phyloP scores from a whole-genome alignment of 2,329 filamentous ascomycete species.

The Aspergillus piperis region DNA sequence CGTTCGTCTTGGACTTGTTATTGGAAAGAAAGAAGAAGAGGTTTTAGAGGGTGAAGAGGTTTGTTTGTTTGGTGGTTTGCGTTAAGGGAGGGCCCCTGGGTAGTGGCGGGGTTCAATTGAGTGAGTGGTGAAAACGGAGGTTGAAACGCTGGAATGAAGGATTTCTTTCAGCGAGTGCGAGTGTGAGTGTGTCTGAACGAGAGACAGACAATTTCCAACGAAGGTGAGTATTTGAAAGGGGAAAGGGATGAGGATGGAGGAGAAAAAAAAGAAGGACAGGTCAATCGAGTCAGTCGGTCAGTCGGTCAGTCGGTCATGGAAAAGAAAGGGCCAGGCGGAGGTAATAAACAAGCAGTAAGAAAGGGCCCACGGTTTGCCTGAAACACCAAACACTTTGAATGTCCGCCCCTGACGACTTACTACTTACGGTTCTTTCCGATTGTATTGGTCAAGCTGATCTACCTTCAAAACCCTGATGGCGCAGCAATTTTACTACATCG shows the following conservation, averaged over 20 bases:
- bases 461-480: neutral
- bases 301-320: neutral
- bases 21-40: neutral
- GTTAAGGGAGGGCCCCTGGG: neutral
- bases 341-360: conserved; percentile 7
- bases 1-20: neutral
- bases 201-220: neutral
- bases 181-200: neutral
- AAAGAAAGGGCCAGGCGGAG: neutral
- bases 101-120: neutral
- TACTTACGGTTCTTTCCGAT: neutral
- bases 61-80: neutral
- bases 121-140: neutral
- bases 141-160: neutral
- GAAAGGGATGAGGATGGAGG: neutral
- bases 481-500: neutral
- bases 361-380: conserved; percentile 1
- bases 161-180: neutral
- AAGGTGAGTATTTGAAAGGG: neutral
- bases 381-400: neutral
- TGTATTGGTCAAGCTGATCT: neutral
- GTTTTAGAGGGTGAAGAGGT: neutral
- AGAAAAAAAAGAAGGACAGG: neutral
- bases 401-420: neutral
- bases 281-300: neutral